These are phyloP conservation scores for Rosellinia necatrix DNA, from an alignment of 2,329 filamentous ascomycete genomes.

Conservation along the genomic window DNA sequence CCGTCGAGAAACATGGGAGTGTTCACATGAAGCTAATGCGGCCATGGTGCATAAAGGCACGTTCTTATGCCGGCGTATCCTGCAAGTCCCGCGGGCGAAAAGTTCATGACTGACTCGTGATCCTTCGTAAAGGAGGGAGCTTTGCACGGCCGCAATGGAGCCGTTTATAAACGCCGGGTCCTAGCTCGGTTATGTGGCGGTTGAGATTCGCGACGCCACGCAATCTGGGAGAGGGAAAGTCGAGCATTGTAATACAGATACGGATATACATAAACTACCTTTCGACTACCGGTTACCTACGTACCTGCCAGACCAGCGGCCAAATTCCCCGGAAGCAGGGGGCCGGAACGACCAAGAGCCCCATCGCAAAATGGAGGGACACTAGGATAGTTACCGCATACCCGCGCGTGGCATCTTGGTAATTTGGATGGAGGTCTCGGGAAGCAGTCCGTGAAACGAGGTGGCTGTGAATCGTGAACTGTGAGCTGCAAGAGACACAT, in stretches of 20 bases:
- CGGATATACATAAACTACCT: background rate
- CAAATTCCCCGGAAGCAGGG: too few species aligned
- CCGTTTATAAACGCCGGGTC: background rate
- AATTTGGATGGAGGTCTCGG: constrained; percentile 1
- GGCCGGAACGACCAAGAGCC: too few species aligned
- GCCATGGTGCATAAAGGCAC: background rate
- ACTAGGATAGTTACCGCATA: constrained; percentile 2
- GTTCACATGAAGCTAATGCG: constrained; percentile 1
- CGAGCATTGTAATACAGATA: too few species aligned
- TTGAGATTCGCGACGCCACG: background rate
- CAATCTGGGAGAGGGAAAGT: background rate
- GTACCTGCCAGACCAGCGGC: too few species aligned
- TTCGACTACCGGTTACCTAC: too few species aligned
- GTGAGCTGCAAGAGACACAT: constrained; percentile 6
- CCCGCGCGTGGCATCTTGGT: background rate
- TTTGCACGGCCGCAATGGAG: background rate
- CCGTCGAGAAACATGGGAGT: background rate
- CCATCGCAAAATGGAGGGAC: background rate
- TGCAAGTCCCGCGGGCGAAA: constrained; percentile 1
- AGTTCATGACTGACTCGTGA: constrained; percentile 5
- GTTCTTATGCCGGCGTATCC: constrained; percentile 4
- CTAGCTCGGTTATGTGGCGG: background rate
- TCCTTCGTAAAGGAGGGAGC: background rate
- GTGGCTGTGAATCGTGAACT: constrained; percentile 9
- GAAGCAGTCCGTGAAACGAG: constrained; percentile 13